phyloP scores from a whole-genome alignment of 768 basidiomycete genomes.

The Gymnopilus dilepis region DNA sequence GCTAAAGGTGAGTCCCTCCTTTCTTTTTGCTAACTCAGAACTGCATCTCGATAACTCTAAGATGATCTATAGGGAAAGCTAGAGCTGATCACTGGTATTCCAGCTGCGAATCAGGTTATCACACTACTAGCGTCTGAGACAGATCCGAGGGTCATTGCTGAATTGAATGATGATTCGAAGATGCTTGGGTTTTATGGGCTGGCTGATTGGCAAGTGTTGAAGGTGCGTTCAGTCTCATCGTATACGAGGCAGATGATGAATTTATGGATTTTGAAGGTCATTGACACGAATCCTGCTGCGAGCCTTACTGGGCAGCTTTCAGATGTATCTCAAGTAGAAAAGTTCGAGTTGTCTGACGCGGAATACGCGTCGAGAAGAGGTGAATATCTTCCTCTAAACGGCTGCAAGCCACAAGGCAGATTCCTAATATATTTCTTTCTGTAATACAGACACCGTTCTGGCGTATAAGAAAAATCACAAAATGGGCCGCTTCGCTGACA shows the following conservation, averaged over 20 bases:
- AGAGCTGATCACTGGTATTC: conserved; percentile 91
- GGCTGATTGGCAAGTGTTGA: conserved; percentile 78
- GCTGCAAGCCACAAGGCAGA: background rate
- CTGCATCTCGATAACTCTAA: conserved; percentile 22
- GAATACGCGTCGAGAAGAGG: conserved; percentile 86
- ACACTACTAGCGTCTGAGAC: conserved; percentile 63
- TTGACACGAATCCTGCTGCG: conserved; percentile 75
- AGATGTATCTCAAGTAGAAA: conserved; percentile 87
- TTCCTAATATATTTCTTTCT: background rate
- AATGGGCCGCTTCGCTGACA: conserved; percentile 85
- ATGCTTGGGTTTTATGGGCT: conserved; percentile 78
- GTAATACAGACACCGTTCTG: conserved; percentile 78
- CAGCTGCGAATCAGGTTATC: conserved; percentile 72
- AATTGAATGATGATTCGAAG: conserved; percentile 68
- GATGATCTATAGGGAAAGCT: conserved; percentile 65
- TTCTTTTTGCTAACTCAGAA: conserved; percentile 11
- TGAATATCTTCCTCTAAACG: conserved; percentile 35
- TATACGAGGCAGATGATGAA: background rate
- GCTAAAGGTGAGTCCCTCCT: conserved; percentile 69
- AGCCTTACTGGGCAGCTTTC: conserved; percentile 84
- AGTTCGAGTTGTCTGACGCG: conserved; percentile 85
- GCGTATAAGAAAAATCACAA: conserved; percentile 87
- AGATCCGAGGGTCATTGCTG: conserved; percentile 52
- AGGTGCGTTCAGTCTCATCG: conserved; percentile 51
- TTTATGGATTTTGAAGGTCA: conserved; percentile 49